Evolutionary conservation across 805 yeast species (phyloP), one percentile per base, ranked within the genome.

Genomic region (Ogataea philodendri): DNA sequence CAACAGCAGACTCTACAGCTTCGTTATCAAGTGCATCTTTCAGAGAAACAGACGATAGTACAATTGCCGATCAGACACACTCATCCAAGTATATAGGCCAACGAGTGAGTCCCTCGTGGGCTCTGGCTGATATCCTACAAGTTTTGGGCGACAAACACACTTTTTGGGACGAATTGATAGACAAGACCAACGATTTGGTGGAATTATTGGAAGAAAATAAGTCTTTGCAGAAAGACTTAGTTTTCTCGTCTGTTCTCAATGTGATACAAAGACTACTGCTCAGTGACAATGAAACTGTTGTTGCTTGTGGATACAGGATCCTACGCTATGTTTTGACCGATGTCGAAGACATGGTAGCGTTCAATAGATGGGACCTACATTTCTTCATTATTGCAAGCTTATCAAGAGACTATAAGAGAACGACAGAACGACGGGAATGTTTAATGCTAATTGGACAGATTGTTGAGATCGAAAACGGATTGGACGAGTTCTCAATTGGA

Each of bases 361-460:
- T 88, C 44, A 62, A 76, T 7, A 66, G 69, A 9, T 60, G 76
- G 21, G 73, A 78, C 39, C 53, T 85, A 4, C 85, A 86, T 39
- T 67, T 75, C 2, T 76, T 81, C 42, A 55, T 87, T 5, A 74
- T 84, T 2, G 66, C 77, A 10, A 70, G 94, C 0, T 60, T 90
- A 21, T 69, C 84, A 1, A 77, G 77, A 32, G 81, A 78, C 15
- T 15, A 23, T 9, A 48, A 43, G 25, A 27, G 44, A 28, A 70
- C 76, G 15, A 58, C 76, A 2, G 96, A 89, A 50, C 72, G 88
- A 41, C 81, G 78, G 30, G 87, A 88, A 51, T 93, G 94, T 0
- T 51, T 90, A 20, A 83, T 81, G 49, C 62, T 87, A 16, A 61
- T 87, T 0, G 67, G 96, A 18, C 65, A 70, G 20, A 76, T 84